Percentiles rank a stretch among this genome's conserved stretches.
Evolutionary conservation across 148 eudicot species (phyloP).

Genomic region (Limonium bicolor): DNA sequence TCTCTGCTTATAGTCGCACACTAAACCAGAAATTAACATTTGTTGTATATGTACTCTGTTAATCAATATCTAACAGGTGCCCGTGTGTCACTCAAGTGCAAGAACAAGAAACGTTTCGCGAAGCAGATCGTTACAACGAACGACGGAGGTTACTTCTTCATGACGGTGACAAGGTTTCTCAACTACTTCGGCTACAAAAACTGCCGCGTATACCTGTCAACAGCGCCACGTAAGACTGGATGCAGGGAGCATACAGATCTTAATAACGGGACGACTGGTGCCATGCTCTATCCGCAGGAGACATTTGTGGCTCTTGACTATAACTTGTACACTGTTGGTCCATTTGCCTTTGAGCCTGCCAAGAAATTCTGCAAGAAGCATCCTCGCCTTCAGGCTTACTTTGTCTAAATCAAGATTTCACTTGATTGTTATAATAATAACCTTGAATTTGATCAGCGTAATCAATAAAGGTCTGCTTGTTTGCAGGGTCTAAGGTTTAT

Average conservation of each 20-base stretch:
- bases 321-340: constrained; percentile 10
- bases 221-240: neutral
- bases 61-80: constrained; percentile 12
- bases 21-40: too few relatives aligned
- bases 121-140: constrained; percentile 3
- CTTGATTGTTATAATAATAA: too few relatives aligned
- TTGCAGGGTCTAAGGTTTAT: too few relatives aligned
- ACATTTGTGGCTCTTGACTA: neutral
- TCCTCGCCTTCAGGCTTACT: too few relatives aligned
- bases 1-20: neutral
- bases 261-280: constrained; percentile 10
- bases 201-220: constrained; percentile 7
- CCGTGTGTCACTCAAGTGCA: constrained; percentile 8
- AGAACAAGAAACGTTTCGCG: neutral
- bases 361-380: neutral
- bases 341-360: constrained; percentile 9
- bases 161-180: constrained; percentile 3
- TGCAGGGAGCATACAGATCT: constrained; percentile 6
- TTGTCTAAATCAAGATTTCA: too few relatives aligned
- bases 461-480: too few relatives aligned
- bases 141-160: constrained; percentile 14
- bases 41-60: too few relatives aligned
- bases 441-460: too few relatives aligned
- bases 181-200: neutral
- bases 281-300: constrained; percentile 4